Evolutionary conservation across 208 protist genomes (phyloP).

Genomic region (Leishmania tarentolae): DNA sequence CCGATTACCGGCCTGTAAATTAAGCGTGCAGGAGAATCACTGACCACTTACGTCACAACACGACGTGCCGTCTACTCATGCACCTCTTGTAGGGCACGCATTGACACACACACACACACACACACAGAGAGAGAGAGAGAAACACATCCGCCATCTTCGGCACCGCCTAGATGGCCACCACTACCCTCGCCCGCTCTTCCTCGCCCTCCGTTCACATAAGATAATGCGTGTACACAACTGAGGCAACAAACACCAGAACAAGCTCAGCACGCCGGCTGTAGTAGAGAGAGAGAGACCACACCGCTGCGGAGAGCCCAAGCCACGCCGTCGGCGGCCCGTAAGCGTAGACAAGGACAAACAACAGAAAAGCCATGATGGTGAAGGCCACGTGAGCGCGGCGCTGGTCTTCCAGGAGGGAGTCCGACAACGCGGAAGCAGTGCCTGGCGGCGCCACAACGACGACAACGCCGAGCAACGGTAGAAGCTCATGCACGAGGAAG

Average conservation of each 20-base stretch:
- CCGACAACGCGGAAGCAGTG: background rate
- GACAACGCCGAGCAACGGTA: conserved; percentile 31
- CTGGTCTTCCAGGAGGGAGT: conserved; percentile 21
- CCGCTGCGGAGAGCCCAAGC: conserved; percentile 10
- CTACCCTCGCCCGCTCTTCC: background rate
- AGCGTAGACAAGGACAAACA: conserved; percentile 16
- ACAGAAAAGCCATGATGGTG: conserved; percentile 40
- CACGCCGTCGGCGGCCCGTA: conserved; percentile 18
- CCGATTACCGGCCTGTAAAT: background rate
- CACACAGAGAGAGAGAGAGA: no score
- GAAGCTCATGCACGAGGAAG: conserved; percentile 34
- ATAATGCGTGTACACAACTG: conserved; percentile 31
- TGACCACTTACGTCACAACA: background rate
- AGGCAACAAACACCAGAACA: conserved; percentile 36
- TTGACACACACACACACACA: background rate
- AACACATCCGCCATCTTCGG: background rate
- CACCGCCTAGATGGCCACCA: background rate
- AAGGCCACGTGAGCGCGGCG: conserved; percentile 39
- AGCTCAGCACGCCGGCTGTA: conserved; percentile 27
- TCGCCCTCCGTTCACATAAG: conserved; percentile 20
- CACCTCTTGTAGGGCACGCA: background rate
- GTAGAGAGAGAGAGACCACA: conserved; percentile 45
- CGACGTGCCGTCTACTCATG: background rate
- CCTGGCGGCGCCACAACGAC: background rate
- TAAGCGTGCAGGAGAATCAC: background rate